Percentiles rank a stretch among this genome's conserved stretches.
Conservation (phyloP, 805 yeast genomes). For the Lachancea nothofagi region DNA sequence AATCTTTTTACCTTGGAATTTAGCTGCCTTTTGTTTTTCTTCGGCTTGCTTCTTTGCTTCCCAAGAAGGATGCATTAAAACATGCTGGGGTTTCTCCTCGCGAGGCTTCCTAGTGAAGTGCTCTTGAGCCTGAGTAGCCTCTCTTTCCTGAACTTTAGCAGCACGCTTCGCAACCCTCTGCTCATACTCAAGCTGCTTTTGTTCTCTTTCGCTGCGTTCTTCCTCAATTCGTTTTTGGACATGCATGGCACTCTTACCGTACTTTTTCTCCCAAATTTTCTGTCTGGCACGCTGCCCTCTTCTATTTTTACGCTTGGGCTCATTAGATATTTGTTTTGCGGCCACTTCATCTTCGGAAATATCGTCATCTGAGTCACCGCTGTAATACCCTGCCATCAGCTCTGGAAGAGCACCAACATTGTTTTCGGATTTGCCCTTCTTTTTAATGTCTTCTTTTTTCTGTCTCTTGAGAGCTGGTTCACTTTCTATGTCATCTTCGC, state of each 20-base stretch:
- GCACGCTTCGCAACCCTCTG: constrained; percentile 66
- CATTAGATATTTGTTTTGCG: constrained; percentile 26
- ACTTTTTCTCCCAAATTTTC: constrained; percentile 92
- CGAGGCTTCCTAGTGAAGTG: constrained; percentile 8
- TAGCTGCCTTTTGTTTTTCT: constrained; percentile 55
- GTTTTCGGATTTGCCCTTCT: constrained; percentile 8
- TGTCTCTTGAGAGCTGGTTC: constrained; percentile 22
- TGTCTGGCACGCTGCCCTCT: constrained; percentile 97
- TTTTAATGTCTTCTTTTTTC: background rate
- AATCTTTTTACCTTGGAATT: constrained; percentile 81
- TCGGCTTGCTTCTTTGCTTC: constrained; percentile 76
- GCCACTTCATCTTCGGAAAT: constrained; percentile 44
- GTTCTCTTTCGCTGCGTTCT: constrained; percentile 49
- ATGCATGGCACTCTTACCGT: constrained; percentile 79
- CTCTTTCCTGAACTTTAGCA: constrained; percentile 38
- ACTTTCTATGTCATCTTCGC: constrained; percentile 35
- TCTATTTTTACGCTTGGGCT: constrained; percentile 68
- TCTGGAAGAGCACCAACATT: constrained; percentile 50
- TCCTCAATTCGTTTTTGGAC: constrained; percentile 59
- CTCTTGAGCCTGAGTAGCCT: constrained; percentile 9
- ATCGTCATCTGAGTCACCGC: constrained; percentile 75
- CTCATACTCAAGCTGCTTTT: constrained; percentile 60
- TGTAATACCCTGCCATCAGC: constrained; percentile 72
- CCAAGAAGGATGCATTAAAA: constrained; percentile 93
- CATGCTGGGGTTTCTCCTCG: constrained; percentile 19